These are phyloP conservation scores for Aspergillus pseudoterreus DNA, from an alignment of 2,329 filamentous ascomycete genomes.

Conservation along the genomic window DNA sequence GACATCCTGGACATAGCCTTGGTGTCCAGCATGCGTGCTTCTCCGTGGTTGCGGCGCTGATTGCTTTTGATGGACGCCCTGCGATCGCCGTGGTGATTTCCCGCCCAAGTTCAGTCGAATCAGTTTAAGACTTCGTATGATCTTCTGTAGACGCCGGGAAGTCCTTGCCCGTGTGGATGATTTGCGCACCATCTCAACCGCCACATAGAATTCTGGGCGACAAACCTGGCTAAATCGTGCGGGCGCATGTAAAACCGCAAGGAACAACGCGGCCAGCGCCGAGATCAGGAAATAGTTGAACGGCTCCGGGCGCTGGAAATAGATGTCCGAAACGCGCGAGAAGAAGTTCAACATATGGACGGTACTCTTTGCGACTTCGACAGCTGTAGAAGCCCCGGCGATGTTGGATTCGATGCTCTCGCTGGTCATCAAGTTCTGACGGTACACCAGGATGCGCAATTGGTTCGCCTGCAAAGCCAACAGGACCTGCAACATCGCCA, in stretches of 20 bases:
- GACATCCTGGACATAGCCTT: background rate
- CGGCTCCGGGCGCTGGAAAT: conserved; percentile 37
- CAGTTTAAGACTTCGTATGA: conserved; percentile 55
- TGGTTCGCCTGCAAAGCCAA: conserved; percentile 47
- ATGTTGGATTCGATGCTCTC: conserved; percentile 36
- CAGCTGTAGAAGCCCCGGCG: conserved; percentile 37
- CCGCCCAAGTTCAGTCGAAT: conserved; percentile 50
- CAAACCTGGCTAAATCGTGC: conserved; percentile 38
- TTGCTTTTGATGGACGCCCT: background rate
- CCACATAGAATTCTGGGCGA: conserved; percentile 48
- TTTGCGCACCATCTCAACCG: conserved; percentile 57
- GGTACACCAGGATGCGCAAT: conserved; percentile 44
- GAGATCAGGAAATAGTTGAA: conserved; percentile 44
- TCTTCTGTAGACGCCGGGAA: conserved; percentile 56
- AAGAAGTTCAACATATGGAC: conserved; percentile 38
- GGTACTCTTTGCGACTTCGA: conserved; percentile 38
- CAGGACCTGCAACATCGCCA: conserved; percentile 42
- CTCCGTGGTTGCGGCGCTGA: background rate
- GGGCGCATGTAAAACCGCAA: conserved; percentile 47
- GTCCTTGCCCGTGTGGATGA: conserved; percentile 55
- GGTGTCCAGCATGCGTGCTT: background rate
- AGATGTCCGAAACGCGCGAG: conserved; percentile 35
- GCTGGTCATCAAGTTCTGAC: conserved; percentile 40
- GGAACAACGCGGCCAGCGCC: conserved; percentile 38
- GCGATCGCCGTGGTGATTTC: background rate